phyloP scores from a whole-genome alignment of 352 stramenopile genomes.

The Chloridella minuta region DNA sequence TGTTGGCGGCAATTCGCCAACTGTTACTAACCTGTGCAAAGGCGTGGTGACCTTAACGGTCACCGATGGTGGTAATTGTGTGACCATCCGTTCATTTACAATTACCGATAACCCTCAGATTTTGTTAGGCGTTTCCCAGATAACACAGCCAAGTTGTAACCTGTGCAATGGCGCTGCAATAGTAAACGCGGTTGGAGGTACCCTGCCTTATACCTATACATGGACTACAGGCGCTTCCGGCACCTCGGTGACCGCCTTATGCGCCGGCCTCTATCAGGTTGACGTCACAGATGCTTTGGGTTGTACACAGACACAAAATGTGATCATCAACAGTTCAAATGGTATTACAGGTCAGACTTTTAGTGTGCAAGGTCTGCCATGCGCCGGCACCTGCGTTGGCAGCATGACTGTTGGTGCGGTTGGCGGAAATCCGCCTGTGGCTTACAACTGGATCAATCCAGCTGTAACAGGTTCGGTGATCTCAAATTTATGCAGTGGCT shows the following conservation, averaged over 20 bases:
- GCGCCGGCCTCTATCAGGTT: background rate
- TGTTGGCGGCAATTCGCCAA: too few relatives aligned
- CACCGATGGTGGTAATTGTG: too few relatives aligned
- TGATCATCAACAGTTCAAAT: background rate
- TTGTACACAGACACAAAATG: too few relatives aligned
- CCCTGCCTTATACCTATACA: background rate
- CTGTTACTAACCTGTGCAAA: background rate
- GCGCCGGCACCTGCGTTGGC: background rate
- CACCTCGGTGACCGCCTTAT: background rate
- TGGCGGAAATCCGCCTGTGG: background rate
- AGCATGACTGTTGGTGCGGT: background rate
- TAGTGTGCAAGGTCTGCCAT: background rate
- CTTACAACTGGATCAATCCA: background rate
- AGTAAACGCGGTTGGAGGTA: background rate
- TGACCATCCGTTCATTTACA: too few relatives aligned
- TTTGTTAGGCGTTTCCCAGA: too few relatives aligned
- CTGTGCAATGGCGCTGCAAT: background rate
- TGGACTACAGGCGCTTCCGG: background rate
- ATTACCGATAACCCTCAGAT: too few relatives aligned
- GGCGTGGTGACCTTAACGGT: background rate
- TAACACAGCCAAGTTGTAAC: too few relatives aligned
- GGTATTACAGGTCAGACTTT: background rate
- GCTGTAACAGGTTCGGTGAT: background rate
- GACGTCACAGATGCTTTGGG: background rate
- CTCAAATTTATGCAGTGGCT: background rate